These are phyloP conservation scores for Termitomyces sp. DNA, from an alignment of 768 basidiomycete species.

Conservation along the genomic window DNA sequence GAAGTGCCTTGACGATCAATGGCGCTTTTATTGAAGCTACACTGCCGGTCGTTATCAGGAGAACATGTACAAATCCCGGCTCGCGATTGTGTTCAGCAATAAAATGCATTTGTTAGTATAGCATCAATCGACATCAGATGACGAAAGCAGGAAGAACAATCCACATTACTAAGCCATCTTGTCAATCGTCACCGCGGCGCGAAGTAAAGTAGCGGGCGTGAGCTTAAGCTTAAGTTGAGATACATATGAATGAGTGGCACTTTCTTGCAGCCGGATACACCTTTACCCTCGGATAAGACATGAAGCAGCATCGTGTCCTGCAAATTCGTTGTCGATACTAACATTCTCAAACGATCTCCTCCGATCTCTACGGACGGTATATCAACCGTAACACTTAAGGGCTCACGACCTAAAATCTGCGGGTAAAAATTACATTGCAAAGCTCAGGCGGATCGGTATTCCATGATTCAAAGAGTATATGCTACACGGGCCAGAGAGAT, in stretches of 20 bases:
- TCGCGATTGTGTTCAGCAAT: slow-evolving; percentile 34
- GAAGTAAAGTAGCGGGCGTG: no score
- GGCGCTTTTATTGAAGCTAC: slow-evolving; percentile 94
- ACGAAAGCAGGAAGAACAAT: neutral
- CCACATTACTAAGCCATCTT: neutral
- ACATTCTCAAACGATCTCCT: no score
- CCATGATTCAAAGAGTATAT: neutral
- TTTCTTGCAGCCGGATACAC: neutral
- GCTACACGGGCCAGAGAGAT: neutral
- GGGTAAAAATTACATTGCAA: neutral
- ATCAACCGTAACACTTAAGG: no score
- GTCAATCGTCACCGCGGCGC: no score
- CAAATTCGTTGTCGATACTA: no score
- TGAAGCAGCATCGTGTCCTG: neutral
- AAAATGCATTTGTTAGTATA: slow-evolving; percentile 23
- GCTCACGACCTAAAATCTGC: neutral
- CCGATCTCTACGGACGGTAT: no score
- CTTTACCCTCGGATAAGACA: neutral
- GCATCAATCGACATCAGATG: neutral
- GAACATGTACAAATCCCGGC: slow-evolving; percentile 51
- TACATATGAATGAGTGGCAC: neutral
- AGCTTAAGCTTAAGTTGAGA: neutral
- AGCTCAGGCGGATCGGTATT: neutral
- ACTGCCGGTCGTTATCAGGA: slow-evolving; percentile 89
- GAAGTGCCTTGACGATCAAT: slow-evolving; percentile 75